Base-by-base conservation (phyloP, 148 eudicot species). In the Chenopodium album region DNA sequence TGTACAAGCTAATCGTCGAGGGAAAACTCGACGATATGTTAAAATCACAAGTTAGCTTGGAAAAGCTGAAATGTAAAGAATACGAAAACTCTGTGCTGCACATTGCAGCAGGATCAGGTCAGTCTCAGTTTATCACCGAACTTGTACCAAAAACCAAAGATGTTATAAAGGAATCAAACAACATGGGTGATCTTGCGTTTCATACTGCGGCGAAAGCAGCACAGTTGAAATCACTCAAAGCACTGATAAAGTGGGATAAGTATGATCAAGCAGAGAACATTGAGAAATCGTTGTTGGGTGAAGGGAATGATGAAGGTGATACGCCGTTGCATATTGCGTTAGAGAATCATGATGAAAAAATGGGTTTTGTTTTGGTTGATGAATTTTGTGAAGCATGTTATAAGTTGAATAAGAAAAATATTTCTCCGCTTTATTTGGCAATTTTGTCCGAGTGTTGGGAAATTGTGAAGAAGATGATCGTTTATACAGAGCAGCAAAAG, bases 81-180 rank as follows among this genome's bases (percentile, higher is more conserved):
- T 84, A 89, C 83, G 13, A 79, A 83, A 66, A 82, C 84, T 9
- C 84, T 75, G 87, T 70, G 19, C 73, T 82, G 1, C 84, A 85
- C 87, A 71, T 85, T 84, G 88, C 81, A 80, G 78, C 91, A 2
- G 78, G 79, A 41, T 41, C 80, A 13, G 79, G 76, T 2, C 84
- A 82, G 31, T 28, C 59, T 37, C 10, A 37, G 11, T 47, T 82
- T 3, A 76, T 82, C 13, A 9, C 20, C 4, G 76, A 76, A 17
- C 71, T 82, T 70, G 68, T 82, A 16, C 80, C 84, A 10, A 3
- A 4, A 13, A 54, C 71, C 16, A 76, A 56, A 14, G 71, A 20
- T 31, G 19, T 59, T 29, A 76, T 82, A 16, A 54, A 41, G 8
- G 3, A 10, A 60, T 22, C 52, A 47, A 77, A 82, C 26, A 16